Percentiles rank a stretch among this genome's conserved stretches.
phyloP scores from a whole-genome alignment of 768 basidiomycete species.

The Podaxis sp. region DNA sequence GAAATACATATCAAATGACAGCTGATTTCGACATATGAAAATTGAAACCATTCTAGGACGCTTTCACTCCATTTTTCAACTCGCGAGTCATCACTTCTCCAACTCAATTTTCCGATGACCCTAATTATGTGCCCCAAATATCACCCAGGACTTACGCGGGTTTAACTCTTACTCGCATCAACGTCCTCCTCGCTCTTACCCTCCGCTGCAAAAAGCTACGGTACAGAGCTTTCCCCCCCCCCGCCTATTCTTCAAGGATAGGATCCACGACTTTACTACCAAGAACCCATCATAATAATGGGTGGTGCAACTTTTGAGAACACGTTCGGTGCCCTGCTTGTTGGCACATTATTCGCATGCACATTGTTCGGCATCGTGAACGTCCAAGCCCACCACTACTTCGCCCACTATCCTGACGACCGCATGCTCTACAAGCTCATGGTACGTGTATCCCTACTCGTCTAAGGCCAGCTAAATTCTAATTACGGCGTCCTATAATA shows the following conservation, averaged over 20 bases:
- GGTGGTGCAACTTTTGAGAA: neutral
- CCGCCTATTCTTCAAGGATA: no score
- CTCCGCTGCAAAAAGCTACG: no score
- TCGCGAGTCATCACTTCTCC: no score
- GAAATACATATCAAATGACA: neutral
- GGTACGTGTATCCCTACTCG: slow-evolving; percentile 15
- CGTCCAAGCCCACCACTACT: slow-evolving; percentile 23
- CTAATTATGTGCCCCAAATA: no score
- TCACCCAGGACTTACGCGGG: no score
- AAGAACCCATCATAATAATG: neutral
- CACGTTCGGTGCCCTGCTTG: slow-evolving; percentile 23
- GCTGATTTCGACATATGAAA: neutral
- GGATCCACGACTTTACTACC: neutral
- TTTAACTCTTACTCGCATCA: no score
- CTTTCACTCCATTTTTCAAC: no score
- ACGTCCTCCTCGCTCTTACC: neutral
- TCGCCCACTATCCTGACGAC: slow-evolving; percentile 21
- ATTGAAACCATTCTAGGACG: no score
- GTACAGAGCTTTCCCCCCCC: no score
- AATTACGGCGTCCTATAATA: neutral
- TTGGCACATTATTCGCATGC: slow-evolving; percentile 21
- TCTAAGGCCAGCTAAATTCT: slow-evolving; percentile 16
- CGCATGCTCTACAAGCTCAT: slow-evolving; percentile 15
- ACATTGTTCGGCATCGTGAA: slow-evolving; percentile 27
- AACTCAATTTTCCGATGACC: no score